Evolutionary conservation across 192 early-diverging fungal genomes (phyloP).

Genomic region (Umbelopsis ramanniana): DNA sequence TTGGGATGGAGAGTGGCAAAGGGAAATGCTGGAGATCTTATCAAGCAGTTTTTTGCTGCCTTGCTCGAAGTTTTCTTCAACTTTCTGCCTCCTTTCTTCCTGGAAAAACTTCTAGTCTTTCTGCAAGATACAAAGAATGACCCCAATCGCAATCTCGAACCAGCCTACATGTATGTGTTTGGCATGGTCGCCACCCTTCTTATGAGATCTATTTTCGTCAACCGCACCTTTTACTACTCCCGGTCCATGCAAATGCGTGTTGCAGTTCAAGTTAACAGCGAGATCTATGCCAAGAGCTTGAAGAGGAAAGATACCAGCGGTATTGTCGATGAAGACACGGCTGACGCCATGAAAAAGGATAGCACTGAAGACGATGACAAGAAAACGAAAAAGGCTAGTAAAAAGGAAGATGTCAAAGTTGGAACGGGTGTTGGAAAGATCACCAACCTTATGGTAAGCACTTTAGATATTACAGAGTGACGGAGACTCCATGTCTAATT

Average conservation of each 20-base stretch:
- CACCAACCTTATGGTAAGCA: conserved; percentile 68
- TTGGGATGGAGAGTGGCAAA: conserved; percentile 20
- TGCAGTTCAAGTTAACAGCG: conserved; percentile 52
- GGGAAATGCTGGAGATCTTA: conserved; percentile 24
- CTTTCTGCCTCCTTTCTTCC: conserved; percentile 54
- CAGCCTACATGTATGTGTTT: conserved; percentile 54
- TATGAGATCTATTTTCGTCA: conserved; percentile 46
- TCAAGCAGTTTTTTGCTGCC: conserved; percentile 30
- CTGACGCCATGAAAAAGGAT: conserved; percentile 35
- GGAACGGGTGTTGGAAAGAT: conserved; percentile 62
- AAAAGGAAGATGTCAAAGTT: conserved; percentile 27
- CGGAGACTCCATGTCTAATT: no score
- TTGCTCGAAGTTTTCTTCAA: conserved; percentile 37
- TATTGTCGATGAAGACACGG: conserved; percentile 36
- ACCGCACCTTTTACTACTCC: conserved; percentile 50
- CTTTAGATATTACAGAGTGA: no score
- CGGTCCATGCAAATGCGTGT: conserved; percentile 53
- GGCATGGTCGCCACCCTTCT: conserved; percentile 48
- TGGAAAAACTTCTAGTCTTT: conserved; percentile 45
- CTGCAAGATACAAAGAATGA: conserved; percentile 41
- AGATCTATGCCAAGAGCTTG: conserved; percentile 54
- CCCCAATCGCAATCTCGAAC: conserved; percentile 32
- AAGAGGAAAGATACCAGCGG: conserved; percentile 48
- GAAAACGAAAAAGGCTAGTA: conserved; percentile 7
- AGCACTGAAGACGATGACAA: neutral